phyloP scores from a whole-genome alignment of 2,329 filamentous ascomycete species.

The Bretziella fagacearum region DNA sequence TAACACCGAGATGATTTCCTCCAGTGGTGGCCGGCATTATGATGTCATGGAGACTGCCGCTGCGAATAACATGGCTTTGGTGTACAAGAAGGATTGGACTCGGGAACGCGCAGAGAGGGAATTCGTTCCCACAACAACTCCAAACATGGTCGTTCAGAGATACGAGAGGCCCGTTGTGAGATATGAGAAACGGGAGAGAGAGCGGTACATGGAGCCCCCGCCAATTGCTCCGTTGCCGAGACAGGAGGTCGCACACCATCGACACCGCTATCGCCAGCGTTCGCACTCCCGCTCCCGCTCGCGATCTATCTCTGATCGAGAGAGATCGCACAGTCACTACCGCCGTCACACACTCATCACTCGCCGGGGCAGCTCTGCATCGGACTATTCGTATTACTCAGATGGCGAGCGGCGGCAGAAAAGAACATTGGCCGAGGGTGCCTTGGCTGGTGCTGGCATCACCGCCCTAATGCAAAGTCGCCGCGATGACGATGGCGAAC shows the following conservation, averaged over 20 bases:
- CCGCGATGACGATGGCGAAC: conserved; percentile 32
- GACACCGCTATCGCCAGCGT: conserved; percentile 24
- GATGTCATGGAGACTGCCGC: conserved; percentile 20
- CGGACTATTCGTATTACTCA: conserved; percentile 19
- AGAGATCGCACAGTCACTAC: conserved; percentile 27
- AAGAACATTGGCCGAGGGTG: conserved; percentile 46
- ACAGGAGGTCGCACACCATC: conserved; percentile 20
- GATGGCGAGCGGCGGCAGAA: conserved; percentile 29
- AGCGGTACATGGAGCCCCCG: conserved; percentile 18
- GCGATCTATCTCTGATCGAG: conserved; percentile 18
- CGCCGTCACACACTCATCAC: conserved; percentile 26
- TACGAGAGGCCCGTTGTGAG: conserved; percentile 27
- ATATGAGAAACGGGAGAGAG: conserved; percentile 21
- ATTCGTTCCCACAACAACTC: conserved; percentile 23
- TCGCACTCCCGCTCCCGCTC: conserved; percentile 22
- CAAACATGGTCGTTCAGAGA: conserved; percentile 9
- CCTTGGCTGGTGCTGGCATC: conserved; percentile 44
- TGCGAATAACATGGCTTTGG: conserved; percentile 17
- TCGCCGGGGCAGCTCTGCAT: conserved; percentile 27
- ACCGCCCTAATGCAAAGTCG: conserved; percentile 42
- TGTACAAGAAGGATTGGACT: conserved; percentile 22
- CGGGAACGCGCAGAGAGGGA: conserved; percentile 34
- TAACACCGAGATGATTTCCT: conserved; percentile 36
- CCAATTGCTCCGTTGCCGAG: conserved; percentile 16
- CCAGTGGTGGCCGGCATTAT: conserved; percentile 23